A percentile compares a stretch with the other conserved stretches of the same genome.
phyloP scores from a whole-genome alignment of 1,284 basidiomycete genomes.

The Boletus albobrunnescens region DNA sequence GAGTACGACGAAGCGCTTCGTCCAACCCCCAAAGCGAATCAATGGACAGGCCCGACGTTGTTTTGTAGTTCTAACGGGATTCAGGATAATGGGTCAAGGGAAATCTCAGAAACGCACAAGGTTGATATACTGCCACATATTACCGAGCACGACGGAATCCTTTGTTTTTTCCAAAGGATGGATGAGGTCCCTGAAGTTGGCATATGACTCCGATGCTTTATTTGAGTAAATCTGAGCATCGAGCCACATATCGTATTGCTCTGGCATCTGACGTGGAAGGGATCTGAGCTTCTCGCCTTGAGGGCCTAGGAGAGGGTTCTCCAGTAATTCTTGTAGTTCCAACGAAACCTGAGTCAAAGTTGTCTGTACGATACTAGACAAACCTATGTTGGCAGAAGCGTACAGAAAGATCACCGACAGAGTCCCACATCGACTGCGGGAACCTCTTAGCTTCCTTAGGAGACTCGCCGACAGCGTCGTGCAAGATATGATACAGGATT shows the following conservation, averaged over 20 bases:
- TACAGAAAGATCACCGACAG: constrained; percentile 73
- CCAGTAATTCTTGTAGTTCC: constrained; percentile 59
- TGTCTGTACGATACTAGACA: background rate
- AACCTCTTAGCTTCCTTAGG: constrained; percentile 68
- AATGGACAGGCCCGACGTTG: constrained; percentile 47
- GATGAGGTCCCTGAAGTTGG: constrained; percentile 53
- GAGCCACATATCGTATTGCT: constrained; percentile 57
- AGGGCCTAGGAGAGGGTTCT: constrained; percentile 50
- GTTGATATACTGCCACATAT: constrained; percentile 63
- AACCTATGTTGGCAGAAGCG: constrained; percentile 43
- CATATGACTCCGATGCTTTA: constrained; percentile 47
- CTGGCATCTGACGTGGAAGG: constrained; percentile 48
- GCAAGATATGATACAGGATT: constrained; percentile 60
- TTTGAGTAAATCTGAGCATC: constrained; percentile 62
- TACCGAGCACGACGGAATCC: constrained; percentile 45
- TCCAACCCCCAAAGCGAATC: constrained; percentile 62
- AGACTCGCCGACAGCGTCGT: constrained; percentile 64
- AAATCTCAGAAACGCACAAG: constrained; percentile 36
- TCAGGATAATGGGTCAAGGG: background rate
- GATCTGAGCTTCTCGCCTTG: constrained; percentile 49
- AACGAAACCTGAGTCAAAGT: constrained; percentile 47
- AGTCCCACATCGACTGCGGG: constrained; percentile 71
- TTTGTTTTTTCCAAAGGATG: constrained; percentile 56
- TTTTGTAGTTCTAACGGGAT: constrained; percentile 52
- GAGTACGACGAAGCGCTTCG: constrained; percentile 47